phyloP scores from a whole-genome alignment of 345 rosid species.

The Chamaenerion angustifolium region DNA sequence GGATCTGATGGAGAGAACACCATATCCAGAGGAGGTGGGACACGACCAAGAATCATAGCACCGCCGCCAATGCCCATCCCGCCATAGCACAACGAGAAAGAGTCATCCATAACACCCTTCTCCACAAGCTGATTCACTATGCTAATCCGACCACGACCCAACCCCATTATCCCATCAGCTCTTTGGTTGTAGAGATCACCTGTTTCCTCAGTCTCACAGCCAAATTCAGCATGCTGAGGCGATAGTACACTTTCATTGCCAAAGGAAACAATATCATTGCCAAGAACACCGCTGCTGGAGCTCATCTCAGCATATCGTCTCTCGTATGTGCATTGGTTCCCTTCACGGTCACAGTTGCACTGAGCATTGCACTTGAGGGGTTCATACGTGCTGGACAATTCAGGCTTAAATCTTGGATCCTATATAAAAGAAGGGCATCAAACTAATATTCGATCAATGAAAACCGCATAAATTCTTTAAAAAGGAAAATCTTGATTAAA shows the following conservation, averaged over 20 bases:
- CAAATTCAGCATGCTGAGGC: constrained; percentile 77
- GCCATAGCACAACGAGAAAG: constrained; percentile 87
- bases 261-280: constrained; percentile 66
- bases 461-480: background rate
- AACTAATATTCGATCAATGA: background rate
- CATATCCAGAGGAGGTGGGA: constrained; percentile 52
- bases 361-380: constrained; percentile 65
- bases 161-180: constrained; percentile 93
- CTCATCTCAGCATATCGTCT: constrained; percentile 88
- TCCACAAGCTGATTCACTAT: constrained; percentile 80
- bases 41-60: constrained; percentile 82
- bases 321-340: constrained; percentile 58
- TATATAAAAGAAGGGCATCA: constrained; percentile 7
- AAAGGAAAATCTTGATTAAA: background rate
- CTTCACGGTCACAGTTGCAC: constrained; percentile 50
- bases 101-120: constrained; percentile 57
- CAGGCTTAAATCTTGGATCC: constrained; percentile 86
- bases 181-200: constrained; percentile 81
- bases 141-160: constrained; percentile 83
- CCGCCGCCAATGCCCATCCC: constrained; percentile 94
- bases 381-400: constrained; percentile 52
- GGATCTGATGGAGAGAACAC: constrained; percentile 59
- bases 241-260: constrained; percentile 62
- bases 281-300: constrained; percentile 73
- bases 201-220: constrained; percentile 77